These are phyloP conservation scores for Astrothelium macrocarpum DNA, from an alignment of 495 filamentous ascomycete species.

Conservation along the genomic window DNA sequence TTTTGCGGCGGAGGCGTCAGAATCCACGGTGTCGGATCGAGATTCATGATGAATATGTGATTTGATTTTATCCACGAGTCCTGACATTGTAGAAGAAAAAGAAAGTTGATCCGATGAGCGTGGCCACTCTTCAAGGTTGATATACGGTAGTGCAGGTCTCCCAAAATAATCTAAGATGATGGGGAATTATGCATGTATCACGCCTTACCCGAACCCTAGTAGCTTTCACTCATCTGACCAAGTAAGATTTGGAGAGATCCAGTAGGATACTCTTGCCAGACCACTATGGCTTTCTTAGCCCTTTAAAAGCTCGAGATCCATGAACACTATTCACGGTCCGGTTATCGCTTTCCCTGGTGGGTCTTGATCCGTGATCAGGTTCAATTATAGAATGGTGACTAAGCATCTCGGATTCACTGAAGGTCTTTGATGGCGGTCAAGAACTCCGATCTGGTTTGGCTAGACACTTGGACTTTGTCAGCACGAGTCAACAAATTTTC, in stretches of 20 bases:
- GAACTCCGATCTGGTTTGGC: no score
- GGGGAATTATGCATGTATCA: not conserved
- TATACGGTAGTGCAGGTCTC: not conserved
- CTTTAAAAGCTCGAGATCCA: not conserved
- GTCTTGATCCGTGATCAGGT: no score
- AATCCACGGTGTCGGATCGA: conserved; percentile 3
- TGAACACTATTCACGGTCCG: not conserved
- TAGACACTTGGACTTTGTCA: no score
- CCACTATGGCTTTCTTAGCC: not conserved
- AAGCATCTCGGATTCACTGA: not conserved
- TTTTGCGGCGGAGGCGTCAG: conserved; percentile 4
- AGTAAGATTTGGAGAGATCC: not conserved
- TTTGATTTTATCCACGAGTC: not conserved
- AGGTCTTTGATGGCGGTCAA: no score
- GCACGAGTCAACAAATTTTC: no score
- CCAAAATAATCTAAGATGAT: not conserved
- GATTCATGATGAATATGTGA: not conserved
- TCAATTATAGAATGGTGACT: no score
- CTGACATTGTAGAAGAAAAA: not conserved
- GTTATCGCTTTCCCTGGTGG: no score
- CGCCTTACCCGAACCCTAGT: not conserved
- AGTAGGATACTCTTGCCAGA: not conserved
- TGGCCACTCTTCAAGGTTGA: not conserved
- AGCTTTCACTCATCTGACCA: not conserved
- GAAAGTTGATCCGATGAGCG: not conserved